Conservation (phyloP, 2,329 filamentous ascomycete species). For the Penicillium sp. region DNA sequence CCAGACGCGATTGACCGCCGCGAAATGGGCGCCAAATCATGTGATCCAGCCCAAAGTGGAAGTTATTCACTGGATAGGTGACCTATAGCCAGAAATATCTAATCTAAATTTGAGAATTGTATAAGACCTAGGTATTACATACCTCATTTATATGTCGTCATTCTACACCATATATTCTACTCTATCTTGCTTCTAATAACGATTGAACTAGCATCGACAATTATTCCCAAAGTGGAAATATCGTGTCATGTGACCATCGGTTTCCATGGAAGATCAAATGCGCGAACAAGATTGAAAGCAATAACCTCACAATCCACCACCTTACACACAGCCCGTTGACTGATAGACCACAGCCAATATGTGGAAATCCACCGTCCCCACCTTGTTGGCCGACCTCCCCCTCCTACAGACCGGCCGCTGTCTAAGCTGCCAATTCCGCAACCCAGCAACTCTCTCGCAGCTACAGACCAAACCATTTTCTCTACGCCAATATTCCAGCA, state of each 20-base stretch:
- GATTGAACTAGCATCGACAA: background rate
- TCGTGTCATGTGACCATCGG: background rate
- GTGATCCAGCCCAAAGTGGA: slow-evolving; percentile 15
- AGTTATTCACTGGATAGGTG: background rate
- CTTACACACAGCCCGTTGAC: background rate
- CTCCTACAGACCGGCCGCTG: slow-evolving; percentile 32
- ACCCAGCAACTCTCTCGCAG: slow-evolving; percentile 16
- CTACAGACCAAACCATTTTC: slow-evolving; percentile 19
- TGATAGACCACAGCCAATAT: slow-evolving; percentile 19
- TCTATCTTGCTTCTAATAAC: background rate
- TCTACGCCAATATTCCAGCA: slow-evolving; percentile 32
- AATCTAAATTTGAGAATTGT: background rate
- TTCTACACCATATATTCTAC: background rate
- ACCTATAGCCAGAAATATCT: background rate
- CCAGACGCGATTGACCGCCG: slow-evolving; percentile 18
- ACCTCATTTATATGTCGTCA: background rate
- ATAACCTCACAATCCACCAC: background rate
- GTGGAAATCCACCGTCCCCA: slow-evolving; percentile 29
- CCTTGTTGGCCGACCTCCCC: slow-evolving; percentile 23
- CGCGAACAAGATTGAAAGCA: background rate
- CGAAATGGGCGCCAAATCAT: slow-evolving; percentile 38
- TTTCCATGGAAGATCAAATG: slow-evolving; percentile 4
- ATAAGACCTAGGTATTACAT: background rate
- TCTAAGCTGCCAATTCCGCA: slow-evolving; percentile 38
- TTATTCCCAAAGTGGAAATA: background rate